Percentiles rank a stretch among this genome's conserved stretches.
Conservation (phyloP, 306 rosid species). For the Pueraria montana region DNA sequence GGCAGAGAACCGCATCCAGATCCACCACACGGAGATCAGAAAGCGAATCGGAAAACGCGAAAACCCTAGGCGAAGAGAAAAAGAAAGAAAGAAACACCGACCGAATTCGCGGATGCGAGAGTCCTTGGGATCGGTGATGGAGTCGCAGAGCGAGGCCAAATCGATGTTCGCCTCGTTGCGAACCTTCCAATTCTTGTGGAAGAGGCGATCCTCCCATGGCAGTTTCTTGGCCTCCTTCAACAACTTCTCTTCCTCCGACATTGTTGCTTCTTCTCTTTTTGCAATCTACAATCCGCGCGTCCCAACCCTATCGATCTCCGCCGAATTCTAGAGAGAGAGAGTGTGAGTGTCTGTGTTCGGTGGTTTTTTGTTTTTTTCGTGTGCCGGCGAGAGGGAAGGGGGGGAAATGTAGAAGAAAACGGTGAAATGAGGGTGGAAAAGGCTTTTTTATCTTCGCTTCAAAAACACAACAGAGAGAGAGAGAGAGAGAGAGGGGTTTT, state of each 20-base stretch:
- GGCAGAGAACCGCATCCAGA: constrained; percentile 44
- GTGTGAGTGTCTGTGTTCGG: background rate
- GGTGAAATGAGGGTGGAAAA: constrained; percentile 34
- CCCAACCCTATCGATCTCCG: constrained; percentile 52
- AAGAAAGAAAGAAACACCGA: constrained; percentile 39
- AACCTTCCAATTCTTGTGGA: constrained; percentile 99
- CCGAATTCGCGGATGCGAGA: constrained; percentile 96
- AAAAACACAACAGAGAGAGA: constrained; percentile 50
- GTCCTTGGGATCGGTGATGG: constrained; percentile 98
- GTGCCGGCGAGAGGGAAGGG: constrained; percentile 57
- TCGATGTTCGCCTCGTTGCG: constrained; percentile 94
- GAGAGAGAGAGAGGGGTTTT: constrained; percentile 17
- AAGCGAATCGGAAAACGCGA: constrained; percentile 19
- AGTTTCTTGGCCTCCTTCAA: constrained; percentile 97
- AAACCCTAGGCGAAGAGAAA: constrained; percentile 47
- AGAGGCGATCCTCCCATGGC: constrained; percentile 98
- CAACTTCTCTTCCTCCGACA: constrained; percentile 98
- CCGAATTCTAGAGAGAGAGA: constrained; percentile 34
- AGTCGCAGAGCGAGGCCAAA: constrained; percentile 88
- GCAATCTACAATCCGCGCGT: constrained; percentile 31
- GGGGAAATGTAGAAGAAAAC: constrained; percentile 38
- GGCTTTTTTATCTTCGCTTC: constrained; percentile 61
- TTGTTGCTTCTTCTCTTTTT: constrained; percentile 36
- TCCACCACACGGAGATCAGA: constrained; percentile 45
- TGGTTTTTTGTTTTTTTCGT: background rate